Conservation (phyloP, 306 rosid genomes). For the Potentilla sterilis region DNA sequence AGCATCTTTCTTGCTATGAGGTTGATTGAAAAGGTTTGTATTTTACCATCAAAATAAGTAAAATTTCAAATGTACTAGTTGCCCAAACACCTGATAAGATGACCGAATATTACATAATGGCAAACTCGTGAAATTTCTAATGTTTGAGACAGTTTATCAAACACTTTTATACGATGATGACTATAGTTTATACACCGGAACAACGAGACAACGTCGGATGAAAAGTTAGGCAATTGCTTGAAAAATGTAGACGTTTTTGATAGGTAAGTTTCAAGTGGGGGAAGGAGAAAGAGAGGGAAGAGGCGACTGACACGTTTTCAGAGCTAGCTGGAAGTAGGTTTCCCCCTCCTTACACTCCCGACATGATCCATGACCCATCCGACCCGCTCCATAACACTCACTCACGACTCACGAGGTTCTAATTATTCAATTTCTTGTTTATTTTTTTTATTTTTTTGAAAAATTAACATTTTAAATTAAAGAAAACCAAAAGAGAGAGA, state of each 20-base stretch:
- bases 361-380: constrained; percentile 3
- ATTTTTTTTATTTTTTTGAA: background rate
- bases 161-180: background rate
- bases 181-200: background rate
- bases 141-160: background rate
- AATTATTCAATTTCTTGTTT: background rate
- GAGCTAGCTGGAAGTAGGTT: constrained; percentile 27
- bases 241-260: background rate
- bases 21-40: background rate
- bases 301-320: constrained; percentile 18
- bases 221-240: background rate
- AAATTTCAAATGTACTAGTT: background rate
- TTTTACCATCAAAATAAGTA: background rate
- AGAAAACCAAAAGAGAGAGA: too few species aligned
- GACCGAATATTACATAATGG: background rate
- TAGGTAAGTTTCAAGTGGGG: background rate
- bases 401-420: background rate
- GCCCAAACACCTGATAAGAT: background rate
- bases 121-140: background rate
- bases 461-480: background rate
- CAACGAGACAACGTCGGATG: background rate
- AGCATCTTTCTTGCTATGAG: background rate
- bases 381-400: constrained; percentile 4
- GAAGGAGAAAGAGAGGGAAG: background rate
- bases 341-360: background rate